phyloP scores from a whole-genome alignment of 176 grass and related monocot species.

The Aegilops sharonensis region DNA sequence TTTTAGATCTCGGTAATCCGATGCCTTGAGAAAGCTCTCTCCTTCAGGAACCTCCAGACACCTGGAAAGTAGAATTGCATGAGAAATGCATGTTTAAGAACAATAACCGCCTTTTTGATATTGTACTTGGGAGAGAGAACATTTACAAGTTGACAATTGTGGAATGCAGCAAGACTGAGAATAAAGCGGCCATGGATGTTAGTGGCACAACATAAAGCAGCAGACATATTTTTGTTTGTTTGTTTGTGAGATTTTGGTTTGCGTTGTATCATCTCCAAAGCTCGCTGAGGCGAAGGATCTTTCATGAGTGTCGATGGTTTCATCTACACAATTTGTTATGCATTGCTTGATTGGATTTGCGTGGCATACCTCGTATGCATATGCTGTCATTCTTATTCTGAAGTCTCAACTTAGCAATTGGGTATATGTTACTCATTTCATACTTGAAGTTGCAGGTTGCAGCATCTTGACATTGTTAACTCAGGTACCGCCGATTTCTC shows the following conservation, averaged over 20 bases:
- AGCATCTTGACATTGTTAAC: constrained; percentile 9
- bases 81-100: constrained; percentile 28
- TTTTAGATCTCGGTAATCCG: background rate
- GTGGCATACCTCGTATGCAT: constrained; percentile 8
- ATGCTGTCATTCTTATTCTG: constrained; percentile 6
- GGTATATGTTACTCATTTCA: constrained; percentile 12
- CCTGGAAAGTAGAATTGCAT: constrained; percentile 27
- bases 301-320: background rate
- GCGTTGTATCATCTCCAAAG: constrained; percentile 3
- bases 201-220: constrained; percentile 32
- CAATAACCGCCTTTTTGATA: constrained; percentile 21
- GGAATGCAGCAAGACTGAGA: constrained; percentile 23
- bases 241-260: constrained; percentile 32
- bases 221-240: background rate
- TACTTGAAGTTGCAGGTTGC: constrained; percentile 8
- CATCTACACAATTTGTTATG: constrained; percentile 13
- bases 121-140: constrained; percentile 32
- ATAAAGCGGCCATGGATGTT: constrained; percentile 33
- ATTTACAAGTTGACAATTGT: constrained; percentile 38
- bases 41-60: constrained; percentile 10
- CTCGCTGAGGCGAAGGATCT: background rate
- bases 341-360: background rate
- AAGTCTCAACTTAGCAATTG: background rate
- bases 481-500: background rate
- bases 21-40: constrained; percentile 15